These are phyloP conservation scores for Fusarium austroafricanum DNA, from an alignment of 2,329 filamentous ascomycete genomes.

Conservation along the genomic window DNA sequence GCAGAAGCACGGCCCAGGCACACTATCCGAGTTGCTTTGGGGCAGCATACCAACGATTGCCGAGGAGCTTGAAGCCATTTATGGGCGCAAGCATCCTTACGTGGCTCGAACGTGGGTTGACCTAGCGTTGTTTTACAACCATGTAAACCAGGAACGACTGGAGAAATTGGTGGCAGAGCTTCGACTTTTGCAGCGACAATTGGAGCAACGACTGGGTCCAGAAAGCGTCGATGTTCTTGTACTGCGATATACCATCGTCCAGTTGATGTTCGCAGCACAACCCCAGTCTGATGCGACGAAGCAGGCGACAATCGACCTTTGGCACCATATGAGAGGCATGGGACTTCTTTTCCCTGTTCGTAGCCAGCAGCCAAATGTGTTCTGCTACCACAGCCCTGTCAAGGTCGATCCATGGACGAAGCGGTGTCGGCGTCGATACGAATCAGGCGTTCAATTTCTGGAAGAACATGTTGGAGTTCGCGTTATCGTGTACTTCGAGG, in stretches of 20 bases:
- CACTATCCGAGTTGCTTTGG: conserved; percentile 58
- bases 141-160: conserved; percentile 52
- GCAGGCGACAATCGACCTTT: conserved; percentile 53
- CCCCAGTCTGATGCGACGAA: conserved; percentile 52
- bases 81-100: conserved; percentile 57
- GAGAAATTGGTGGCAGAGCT: conserved; percentile 55
- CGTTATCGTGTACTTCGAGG: conserved; percentile 57
- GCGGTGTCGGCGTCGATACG: conserved; percentile 57
- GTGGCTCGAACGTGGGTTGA: conserved; percentile 58
- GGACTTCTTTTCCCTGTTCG: conserved; percentile 53
- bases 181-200: conserved; percentile 49
- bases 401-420: conserved; percentile 59
- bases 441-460: conserved; percentile 52
- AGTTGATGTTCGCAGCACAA: conserved; percentile 53
- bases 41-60: conserved; percentile 56
- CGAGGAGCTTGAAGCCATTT: conserved; percentile 59
- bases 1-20: conserved; percentile 57
- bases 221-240: conserved; percentile 52
- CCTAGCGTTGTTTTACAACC: conserved; percentile 55
- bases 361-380: conserved; percentile 53
- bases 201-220: conserved; percentile 51
- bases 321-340: conserved; percentile 52
- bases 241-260: conserved; percentile 56
- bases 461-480: conserved; percentile 54
- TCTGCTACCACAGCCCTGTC: conserved; percentile 58